Percentiles rank a stretch among this genome's conserved stretches.
Evolutionary conservation across 139 green algal genomes (phyloP).

Genomic region (Desmodesmus armatus): DNA sequence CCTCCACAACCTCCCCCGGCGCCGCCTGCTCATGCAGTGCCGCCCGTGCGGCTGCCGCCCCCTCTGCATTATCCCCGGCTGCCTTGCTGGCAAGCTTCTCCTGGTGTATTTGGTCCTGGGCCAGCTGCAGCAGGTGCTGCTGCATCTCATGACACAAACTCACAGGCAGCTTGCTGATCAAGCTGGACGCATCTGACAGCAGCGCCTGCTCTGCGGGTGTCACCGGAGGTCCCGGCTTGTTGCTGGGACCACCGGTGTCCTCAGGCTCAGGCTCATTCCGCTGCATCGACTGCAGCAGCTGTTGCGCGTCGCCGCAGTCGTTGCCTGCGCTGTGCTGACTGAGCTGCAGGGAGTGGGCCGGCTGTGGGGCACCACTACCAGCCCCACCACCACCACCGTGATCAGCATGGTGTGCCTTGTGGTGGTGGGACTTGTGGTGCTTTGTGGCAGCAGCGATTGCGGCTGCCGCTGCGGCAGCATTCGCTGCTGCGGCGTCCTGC

Average conservation of each 20-base stretch:
- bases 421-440: too few species aligned
- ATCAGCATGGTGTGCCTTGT: too few species aligned
- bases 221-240: neutral
- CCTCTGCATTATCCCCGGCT: neutral
- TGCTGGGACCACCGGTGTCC: neutral
- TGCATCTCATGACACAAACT: slow-evolving; percentile 24
- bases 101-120: slow-evolving; percentile 15
- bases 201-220: slow-evolving; percentile 6
- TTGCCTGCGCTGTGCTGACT: neutral
- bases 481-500: slow-evolving; percentile 3
- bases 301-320: neutral
- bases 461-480: slow-evolving; percentile 6
- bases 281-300: slow-evolving; percentile 32
- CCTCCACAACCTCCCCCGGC: slow-evolving; percentile 10
- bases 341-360: too few species aligned
- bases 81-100: neutral
- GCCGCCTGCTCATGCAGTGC: neutral
- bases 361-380: neutral
- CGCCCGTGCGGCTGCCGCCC: neutral
- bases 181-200: neutral
- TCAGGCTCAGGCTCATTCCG: neutral
- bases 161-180: neutral
- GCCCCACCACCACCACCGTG: neutral
- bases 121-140: slow-evolving; percentile 43
- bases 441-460: too few species aligned